Evolutionary conservation across 495 filamentous ascomycete species (phyloP).

Genomic region (Penicillium paradoxum): DNA sequence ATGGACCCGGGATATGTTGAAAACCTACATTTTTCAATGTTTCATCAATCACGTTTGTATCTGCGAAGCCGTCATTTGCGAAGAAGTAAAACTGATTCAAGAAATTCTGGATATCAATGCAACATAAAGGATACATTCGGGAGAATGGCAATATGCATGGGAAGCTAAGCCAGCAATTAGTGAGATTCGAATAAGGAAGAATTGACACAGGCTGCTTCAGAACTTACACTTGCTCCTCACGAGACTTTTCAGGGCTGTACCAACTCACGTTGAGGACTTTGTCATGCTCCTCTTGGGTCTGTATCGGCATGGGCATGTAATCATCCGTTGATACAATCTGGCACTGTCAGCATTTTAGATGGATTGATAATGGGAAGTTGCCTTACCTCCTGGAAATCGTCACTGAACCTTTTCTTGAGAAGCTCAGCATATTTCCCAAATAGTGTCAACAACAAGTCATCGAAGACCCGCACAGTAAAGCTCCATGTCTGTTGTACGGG

Average conservation of each 20-base stretch:
- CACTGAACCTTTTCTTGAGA: slow-evolving; percentile 84
- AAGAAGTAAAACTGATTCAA: slow-evolving; percentile 96
- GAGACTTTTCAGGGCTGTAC: slow-evolving; percentile 76
- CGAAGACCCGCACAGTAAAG: slow-evolving; percentile 75
- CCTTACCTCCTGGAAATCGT: slow-evolving; percentile 83
- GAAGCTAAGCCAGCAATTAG: slow-evolving; percentile 49
- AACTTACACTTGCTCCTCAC: slow-evolving; percentile 69
- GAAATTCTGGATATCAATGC: slow-evolving; percentile 95
- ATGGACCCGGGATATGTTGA: not conserved
- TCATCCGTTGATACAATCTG: slow-evolving; percentile 94
- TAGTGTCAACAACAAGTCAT: slow-evolving; percentile 74
- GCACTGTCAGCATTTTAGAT: slow-evolving; percentile 9
- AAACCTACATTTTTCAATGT: slow-evolving; percentile 67
- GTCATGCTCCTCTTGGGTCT: slow-evolving; percentile 83
- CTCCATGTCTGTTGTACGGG: slow-evolving; percentile 64
- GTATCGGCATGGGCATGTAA: slow-evolving; percentile 98
- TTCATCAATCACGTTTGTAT: slow-evolving; percentile 80
- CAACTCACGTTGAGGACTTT: slow-evolving; percentile 91
- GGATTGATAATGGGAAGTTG: not conserved
- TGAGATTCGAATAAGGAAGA: slow-evolving; percentile 8
- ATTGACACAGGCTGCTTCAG: not conserved
- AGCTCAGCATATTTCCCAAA: slow-evolving; percentile 92
- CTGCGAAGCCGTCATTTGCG: slow-evolving; percentile 87
- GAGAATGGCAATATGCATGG: slow-evolving; percentile 93
- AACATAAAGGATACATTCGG: slow-evolving; percentile 97